Percentiles rank a stretch among this genome's conserved stretches.
phyloP scores from a whole-genome alignment of 139 green algal species.

The Desmodesmus armatus region DNA sequence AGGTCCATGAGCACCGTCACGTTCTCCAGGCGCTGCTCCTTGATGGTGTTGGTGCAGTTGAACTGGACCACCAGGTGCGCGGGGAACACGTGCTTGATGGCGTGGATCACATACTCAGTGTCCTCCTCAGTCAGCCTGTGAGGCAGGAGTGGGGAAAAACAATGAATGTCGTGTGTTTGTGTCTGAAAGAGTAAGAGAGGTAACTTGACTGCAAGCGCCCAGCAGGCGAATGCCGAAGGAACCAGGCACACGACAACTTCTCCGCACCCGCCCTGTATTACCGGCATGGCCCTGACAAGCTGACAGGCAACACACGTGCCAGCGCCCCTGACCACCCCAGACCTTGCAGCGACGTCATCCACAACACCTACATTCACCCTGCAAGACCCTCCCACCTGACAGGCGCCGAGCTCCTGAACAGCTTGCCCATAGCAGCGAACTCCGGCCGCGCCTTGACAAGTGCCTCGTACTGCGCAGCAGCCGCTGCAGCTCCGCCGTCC shows the following conservation, averaged over 20 bases:
- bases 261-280: background rate
- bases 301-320: background rate
- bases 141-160: background rate
- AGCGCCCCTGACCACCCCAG: too few relatives aligned
- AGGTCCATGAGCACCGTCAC: slow-evolving; percentile 94
- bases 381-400: slow-evolving; percentile 48
- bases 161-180: too few relatives aligned
- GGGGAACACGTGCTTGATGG: slow-evolving; percentile 94
- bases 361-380: too few relatives aligned
- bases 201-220: too few relatives aligned
- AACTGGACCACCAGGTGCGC: slow-evolving; percentile 95
- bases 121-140: slow-evolving; percentile 90
- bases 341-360: too few relatives aligned
- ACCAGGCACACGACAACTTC: too few relatives aligned
- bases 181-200: too few relatives aligned
- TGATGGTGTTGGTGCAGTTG: slow-evolving; percentile 98
- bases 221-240: too few relatives aligned
- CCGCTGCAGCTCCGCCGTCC: slow-evolving; percentile 9
- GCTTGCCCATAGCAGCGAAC: slow-evolving; percentile 79
- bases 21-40: slow-evolving; percentile 93
- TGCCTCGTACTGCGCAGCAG: slow-evolving; percentile 50
- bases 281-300: background rate
- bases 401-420: slow-evolving; percentile 92
- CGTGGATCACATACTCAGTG: slow-evolving; percentile 92
- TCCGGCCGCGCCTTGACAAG: slow-evolving; percentile 77